These are phyloP conservation scores for Berkeleyomyces basicola DNA, from an alignment of 2,329 filamentous ascomycete genomes.

Conservation along the genomic window DNA sequence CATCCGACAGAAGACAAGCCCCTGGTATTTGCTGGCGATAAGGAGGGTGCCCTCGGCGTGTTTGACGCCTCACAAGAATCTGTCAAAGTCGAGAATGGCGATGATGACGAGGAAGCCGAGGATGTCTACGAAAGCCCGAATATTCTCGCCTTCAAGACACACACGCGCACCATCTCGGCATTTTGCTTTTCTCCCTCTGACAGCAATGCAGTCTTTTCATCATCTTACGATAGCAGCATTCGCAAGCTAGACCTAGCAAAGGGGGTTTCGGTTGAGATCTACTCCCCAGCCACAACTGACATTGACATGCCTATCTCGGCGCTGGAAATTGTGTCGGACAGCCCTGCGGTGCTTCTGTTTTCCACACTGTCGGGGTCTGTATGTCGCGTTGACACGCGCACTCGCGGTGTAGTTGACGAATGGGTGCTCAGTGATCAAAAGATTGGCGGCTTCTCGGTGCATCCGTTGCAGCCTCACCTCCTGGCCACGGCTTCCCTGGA, in stretches of 20 bases:
- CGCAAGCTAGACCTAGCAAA: constrained; percentile 71
- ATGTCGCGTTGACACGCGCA: constrained; percentile 54
- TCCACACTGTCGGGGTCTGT: constrained; percentile 71
- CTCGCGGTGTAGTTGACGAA: constrained; percentile 1
- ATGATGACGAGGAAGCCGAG: constrained; percentile 53
- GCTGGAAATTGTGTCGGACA: constrained; percentile 56
- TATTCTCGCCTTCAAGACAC: constrained; percentile 82
- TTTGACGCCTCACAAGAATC: constrained; percentile 70
- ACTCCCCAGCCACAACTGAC: constrained; percentile 51
- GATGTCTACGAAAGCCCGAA: constrained; percentile 50
- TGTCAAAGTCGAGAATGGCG: constrained; percentile 26
- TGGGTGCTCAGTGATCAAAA: constrained; percentile 80
- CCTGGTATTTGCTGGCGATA: constrained; percentile 84
- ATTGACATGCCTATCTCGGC: constrained; percentile 70
- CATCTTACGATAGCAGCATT: constrained; percentile 87
- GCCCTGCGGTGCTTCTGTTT: constrained; percentile 66
- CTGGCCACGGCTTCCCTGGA: constrained; percentile 82
- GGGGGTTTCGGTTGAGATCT: constrained; percentile 64
- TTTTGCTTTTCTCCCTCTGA: constrained; percentile 65
- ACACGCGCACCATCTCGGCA: constrained; percentile 72
- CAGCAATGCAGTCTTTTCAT: constrained; percentile 59
- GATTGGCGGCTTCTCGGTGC: constrained; percentile 81
- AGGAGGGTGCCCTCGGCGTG: constrained; percentile 76
- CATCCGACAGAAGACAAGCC: constrained; percentile 78
- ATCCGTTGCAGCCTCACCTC: constrained; percentile 65